Evolutionary conservation across 1,284 basidiomycete species (phyloP).

Genomic region (Inonotus hispidus): DNA sequence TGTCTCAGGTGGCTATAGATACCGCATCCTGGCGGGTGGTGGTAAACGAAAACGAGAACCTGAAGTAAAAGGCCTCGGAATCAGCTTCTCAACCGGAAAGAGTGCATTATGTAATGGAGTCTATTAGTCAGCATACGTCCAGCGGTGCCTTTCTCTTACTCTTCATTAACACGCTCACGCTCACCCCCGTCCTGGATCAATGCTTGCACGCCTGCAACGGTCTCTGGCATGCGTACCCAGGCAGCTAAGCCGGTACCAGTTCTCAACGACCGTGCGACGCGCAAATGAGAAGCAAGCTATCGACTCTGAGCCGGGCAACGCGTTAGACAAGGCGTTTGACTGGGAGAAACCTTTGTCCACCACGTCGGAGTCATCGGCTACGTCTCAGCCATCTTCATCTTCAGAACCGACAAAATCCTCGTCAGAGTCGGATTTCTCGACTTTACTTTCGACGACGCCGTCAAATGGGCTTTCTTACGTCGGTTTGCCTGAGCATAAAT

Average conservation of each 20-base stretch:
- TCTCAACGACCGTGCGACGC: constrained; percentile 5
- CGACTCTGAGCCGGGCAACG: not conserved
- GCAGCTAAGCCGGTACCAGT: constrained; percentile 1
- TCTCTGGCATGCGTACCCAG: constrained; percentile 1
- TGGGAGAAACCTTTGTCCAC: not conserved
- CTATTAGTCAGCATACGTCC: not conserved
- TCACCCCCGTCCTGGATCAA: not conserved
- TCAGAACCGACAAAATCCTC: not conserved
- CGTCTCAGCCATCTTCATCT: not conserved
- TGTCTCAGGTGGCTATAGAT: no score
- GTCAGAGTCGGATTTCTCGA: not conserved
- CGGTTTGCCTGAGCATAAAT: constrained; percentile 15
- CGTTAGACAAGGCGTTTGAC: not conserved
- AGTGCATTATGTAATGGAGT: not conserved
- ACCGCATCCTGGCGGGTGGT: no score
- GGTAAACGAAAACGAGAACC: not conserved
- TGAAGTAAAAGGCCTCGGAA: not conserved
- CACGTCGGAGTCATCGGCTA: not conserved
- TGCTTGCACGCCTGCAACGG: constrained; percentile 14
- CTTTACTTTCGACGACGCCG: not conserved
- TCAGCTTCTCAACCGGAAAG: no score
- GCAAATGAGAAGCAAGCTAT: not conserved
- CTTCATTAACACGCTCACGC: not conserved
- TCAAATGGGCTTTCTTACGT: constrained; percentile 14
- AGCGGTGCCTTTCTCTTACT: not conserved